phyloP scores from a whole-genome alignment of 2,329 filamentous ascomycete genomes.

The Achaetomium macrosporum region DNA sequence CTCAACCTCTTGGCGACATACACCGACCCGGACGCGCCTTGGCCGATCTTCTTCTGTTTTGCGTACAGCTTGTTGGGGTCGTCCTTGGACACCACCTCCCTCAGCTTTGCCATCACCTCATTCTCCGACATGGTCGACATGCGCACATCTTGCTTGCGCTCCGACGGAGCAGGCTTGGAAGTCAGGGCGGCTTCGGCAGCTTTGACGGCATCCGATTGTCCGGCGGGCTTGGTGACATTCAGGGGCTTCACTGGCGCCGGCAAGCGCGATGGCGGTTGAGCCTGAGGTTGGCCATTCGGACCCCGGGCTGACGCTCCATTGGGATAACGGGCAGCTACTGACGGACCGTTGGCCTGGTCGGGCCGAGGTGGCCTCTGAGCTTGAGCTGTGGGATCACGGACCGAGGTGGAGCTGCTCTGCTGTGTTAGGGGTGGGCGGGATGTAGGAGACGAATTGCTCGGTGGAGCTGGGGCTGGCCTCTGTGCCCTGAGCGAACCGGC shows the following conservation, averaged over 20 bases:
- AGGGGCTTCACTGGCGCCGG: slow-evolving; percentile 69
- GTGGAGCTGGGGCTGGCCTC: slow-evolving; percentile 70
- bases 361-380: slow-evolving; percentile 41
- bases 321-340: slow-evolving; percentile 52
- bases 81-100: slow-evolving; percentile 91
- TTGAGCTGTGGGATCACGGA: slow-evolving; percentile 39
- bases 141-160: slow-evolving; percentile 85
- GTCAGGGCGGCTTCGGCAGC: slow-evolving; percentile 85
- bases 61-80: slow-evolving; percentile 93
- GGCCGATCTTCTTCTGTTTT: slow-evolving; percentile 99
- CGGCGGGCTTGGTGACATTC: slow-evolving; percentile 65
- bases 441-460: slow-evolving; percentile 33
- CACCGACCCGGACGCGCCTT: slow-evolving; percentile 94
- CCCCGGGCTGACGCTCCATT: slow-evolving; percentile 50
- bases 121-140: slow-evolving; percentile 98
- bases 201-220: slow-evolving; percentile 64
- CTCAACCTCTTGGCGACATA: slow-evolving; percentile 71
- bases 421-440: slow-evolving; percentile 42
- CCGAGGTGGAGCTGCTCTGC: slow-evolving; percentile 45
- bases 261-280: slow-evolving; percentile 42
- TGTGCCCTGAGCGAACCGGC: slow-evolving; percentile 59
- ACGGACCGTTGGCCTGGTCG: slow-evolving; percentile 41
- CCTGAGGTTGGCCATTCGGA: slow-evolving; percentile 42
- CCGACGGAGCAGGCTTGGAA: slow-evolving; percentile 65
- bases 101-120: slow-evolving; percentile 93